Evolutionary conservation across 2,329 filamentous ascomycete genomes (phyloP), one percentile per base, ranked within the genome.

Genomic region (Reticulascus tulasneorum): DNA sequence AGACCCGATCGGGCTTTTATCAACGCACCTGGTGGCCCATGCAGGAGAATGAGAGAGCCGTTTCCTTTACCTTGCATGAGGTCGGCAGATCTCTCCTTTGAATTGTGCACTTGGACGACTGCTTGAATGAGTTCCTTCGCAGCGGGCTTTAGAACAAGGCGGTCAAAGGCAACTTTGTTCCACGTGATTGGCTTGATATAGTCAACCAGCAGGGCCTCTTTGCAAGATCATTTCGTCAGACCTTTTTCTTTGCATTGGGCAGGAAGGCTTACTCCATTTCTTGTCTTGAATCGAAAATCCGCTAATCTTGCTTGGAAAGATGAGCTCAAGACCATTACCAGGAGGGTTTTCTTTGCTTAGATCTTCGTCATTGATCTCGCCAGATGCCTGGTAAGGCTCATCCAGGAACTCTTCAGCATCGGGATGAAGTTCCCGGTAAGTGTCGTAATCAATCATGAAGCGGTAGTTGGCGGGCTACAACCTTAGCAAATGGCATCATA

Each of bases 271-370:
- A 33, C 31, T 18, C 31, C 31, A 33, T 10, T 33, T 33, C 16
- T 33, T 33, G 15, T 33, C 31, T 9, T 33, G 31, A 12, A 33
- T 32, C 7, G n/a, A 13, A n/a, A 32, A 32, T 7, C 29, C 29
- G 11, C 17, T 23, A 11, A 33, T 23, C 8, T 16, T 17, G 7
- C 3, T 13, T 5, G 30, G 30, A 10, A 33, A 20, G 7, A 16
- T 15, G 21, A 33, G 30, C 12, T 15, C 21, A n/a, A n/a, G n/a
- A n/a, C 26, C 26, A 16, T 16, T 16, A 2, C 26, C 26, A 4
- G 26, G 13, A 16, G 26, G 26, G 26, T 8, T 15, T 9, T 29
- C 26, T 6, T 15, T 17, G n/a, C n/a, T 12, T 6, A 29, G 26
- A 9, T 29, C 13, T 12, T 29, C 26, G 9, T 29, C 26, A 6